These are phyloP conservation scores for Anisogramma anomala DNA, from an alignment of 2,329 filamentous ascomycete species.

Conservation along the genomic window DNA sequence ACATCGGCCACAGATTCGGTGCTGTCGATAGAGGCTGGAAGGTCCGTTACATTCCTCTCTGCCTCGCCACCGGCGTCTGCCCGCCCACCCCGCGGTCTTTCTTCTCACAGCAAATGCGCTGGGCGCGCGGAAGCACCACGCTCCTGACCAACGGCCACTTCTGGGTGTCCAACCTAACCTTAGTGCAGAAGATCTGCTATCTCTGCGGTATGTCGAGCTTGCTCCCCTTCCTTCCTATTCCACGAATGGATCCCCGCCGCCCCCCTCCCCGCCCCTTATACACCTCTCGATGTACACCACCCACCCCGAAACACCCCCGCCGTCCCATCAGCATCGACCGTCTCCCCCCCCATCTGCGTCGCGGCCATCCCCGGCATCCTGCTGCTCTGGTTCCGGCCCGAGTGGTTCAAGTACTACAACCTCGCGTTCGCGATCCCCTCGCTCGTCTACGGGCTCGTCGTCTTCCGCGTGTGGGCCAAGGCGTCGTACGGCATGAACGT, in stretches of 20 bases:
- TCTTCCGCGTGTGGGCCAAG: conserved; percentile 30
- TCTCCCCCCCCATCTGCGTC: conserved; percentile 29
- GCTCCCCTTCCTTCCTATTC: not conserved
- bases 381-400: conserved; percentile 28
- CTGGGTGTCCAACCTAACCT: conserved; percentile 26
- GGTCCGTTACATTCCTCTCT: conserved; percentile 30
- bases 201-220: conserved; percentile 23
- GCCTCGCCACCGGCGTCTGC: conserved; percentile 31
- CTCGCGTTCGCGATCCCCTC: conserved; percentile 31
- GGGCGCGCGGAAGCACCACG: conserved; percentile 30
- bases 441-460: conserved; percentile 27
- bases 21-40: conserved; percentile 32
- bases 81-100: conserved; percentile 31
- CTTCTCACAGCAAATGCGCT: conserved; percentile 33
- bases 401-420: conserved; percentile 33
- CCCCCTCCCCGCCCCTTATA: no score
- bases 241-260: no score
- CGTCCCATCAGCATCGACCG: no score
- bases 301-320: no score
- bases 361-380: conserved; percentile 29
- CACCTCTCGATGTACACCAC: no score
- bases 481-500: conserved; percentile 30
- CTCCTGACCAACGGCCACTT: conserved; percentile 30
- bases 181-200: conserved; percentile 32
- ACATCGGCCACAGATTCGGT: conserved; percentile 21